Conservation (phyloP, 1,284 basidiomycete species). For the Meripilus lineatus region DNA sequence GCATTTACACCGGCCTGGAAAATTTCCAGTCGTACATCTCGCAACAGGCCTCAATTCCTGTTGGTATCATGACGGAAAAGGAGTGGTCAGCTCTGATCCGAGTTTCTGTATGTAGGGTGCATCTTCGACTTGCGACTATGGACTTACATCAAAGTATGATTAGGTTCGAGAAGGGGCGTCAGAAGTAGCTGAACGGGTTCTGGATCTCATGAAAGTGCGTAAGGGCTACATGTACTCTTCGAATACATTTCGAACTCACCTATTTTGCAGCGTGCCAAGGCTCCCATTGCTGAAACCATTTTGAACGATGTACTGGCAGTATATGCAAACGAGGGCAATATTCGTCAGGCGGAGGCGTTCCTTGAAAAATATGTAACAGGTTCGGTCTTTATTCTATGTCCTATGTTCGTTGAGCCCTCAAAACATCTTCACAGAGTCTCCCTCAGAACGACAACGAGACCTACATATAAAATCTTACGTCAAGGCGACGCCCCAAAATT, state of each 20-base stretch:
- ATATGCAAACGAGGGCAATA: slow-evolving; percentile 45
- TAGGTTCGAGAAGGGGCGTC: slow-evolving; percentile 33
- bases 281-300: slow-evolving; percentile 34
- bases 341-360: slow-evolving; percentile 40
- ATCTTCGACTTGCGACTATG: background rate
- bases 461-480: slow-evolving; percentile 64
- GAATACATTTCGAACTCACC: background rate
- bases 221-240: background rate
- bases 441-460: slow-evolving; percentile 56
- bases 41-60: slow-evolving; percentile 21
- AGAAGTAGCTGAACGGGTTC: slow-evolving; percentile 28
- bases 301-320: slow-evolving; percentile 43
- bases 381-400: slow-evolving; percentile 20
- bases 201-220: slow-evolving; percentile 50
- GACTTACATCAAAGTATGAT: slow-evolving; percentile 1
- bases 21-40: background rate
- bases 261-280: slow-evolving; percentile 32
- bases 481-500: slow-evolving; percentile 32
- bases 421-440: slow-evolving; percentile 29
- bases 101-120: slow-evolving; percentile 25
- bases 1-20: background rate
- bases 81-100: slow-evolving; percentile 51
- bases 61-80: slow-evolving; percentile 37
- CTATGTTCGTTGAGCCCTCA: background rate
- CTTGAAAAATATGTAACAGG: slow-evolving; percentile 40